A percentile compares a stretch with the other conserved stretches of the same genome.
Evolutionary conservation across 306 rosid genomes (phyloP).

Genomic region (Dalbergia cochinchinensis): DNA sequence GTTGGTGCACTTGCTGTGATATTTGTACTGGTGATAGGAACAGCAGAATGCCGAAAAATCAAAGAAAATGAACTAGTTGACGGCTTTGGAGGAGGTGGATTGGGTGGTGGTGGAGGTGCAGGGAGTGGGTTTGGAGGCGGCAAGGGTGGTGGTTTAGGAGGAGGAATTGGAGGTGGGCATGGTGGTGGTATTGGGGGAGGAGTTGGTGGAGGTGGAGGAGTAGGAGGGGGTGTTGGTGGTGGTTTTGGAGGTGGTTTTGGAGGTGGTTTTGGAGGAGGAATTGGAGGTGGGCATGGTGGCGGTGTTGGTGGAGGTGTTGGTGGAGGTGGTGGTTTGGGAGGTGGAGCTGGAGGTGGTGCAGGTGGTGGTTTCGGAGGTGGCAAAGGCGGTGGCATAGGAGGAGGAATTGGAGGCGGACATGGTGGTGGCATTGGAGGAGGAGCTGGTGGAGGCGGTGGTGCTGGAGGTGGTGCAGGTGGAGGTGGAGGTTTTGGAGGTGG

Average conservation of each 20-base stretch:
- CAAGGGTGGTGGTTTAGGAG: slow-evolving; percentile 44
- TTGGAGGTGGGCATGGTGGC: slow-evolving; percentile 34
- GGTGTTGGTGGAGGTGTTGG: slow-evolving; percentile 49
- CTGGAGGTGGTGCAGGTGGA: slow-evolving; percentile 44
- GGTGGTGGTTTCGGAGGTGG: slow-evolving; percentile 44
- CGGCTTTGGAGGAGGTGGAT: slow-evolving; percentile 39
- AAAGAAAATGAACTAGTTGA: slow-evolving; percentile 45
- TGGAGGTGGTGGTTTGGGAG: slow-evolving; percentile 30
- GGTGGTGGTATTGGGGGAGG: slow-evolving; percentile 50
- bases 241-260: slow-evolving; percentile 51
- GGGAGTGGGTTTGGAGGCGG: slow-evolving; percentile 49
- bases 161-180: slow-evolving; percentile 21
- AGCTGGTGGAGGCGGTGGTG: slow-evolving; percentile 36
- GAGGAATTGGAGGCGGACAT: background rate
- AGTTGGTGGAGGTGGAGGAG: slow-evolving; percentile 38
- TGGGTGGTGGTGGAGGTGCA: slow-evolving; percentile 29
- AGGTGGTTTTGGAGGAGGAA: slow-evolving; percentile 38
- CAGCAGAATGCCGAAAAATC: slow-evolving; percentile 58
- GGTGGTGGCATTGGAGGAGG: slow-evolving; percentile 55
- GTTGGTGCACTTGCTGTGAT: slow-evolving; percentile 54
- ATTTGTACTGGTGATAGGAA: slow-evolving; percentile 53
- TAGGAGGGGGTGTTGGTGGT: slow-evolving; percentile 45
- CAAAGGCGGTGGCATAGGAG: slow-evolving; percentile 10
- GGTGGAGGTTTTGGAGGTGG: slow-evolving; percentile 33
- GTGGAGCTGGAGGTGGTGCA: background rate